These are phyloP conservation scores for Aspergillus sclerotioniger DNA, from an alignment of 495 filamentous ascomycete genomes.

Conservation along the genomic window DNA sequence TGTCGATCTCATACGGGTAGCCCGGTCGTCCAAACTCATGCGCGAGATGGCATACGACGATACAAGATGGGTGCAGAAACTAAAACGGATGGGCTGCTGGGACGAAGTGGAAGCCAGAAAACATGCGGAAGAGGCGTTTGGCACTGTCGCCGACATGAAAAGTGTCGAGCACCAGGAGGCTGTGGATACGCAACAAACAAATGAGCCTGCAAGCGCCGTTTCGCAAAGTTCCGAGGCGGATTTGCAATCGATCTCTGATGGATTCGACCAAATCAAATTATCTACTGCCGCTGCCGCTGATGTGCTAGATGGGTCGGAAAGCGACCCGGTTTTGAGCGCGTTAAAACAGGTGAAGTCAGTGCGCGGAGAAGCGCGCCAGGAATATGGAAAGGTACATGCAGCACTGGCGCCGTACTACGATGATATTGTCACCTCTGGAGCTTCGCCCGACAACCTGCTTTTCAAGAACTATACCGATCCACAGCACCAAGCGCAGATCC, in stretches of 20 bases:
- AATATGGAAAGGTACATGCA: constrained; percentile 88
- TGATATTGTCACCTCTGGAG: constrained; percentile 69
- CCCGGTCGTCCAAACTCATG: constrained; percentile 83
- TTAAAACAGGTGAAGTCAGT: constrained; percentile 72
- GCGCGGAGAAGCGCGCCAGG: constrained; percentile 79
- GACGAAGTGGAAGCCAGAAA: constrained; percentile 82
- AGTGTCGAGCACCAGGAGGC: constrained; percentile 50
- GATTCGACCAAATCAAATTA: constrained; percentile 66
- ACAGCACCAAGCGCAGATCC: constrained; percentile 81
- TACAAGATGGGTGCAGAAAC: constrained; percentile 82
- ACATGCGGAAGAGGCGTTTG: constrained; percentile 71
- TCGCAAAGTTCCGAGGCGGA: constrained; percentile 18
- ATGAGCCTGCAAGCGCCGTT: constrained; percentile 15
- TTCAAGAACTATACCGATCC: constrained; percentile 86
- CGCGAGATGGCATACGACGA: constrained; percentile 99
- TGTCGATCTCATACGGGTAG: constrained; percentile 78
- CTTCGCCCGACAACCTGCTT: constrained; percentile 76
- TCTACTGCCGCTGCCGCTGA: constrained; percentile 27
- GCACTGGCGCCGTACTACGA: constrained; percentile 85
- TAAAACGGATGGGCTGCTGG: constrained; percentile 89
- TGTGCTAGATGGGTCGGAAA: constrained; percentile 18
- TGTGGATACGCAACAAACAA: constrained; percentile 25
- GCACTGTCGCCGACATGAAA: constrained; percentile 61
- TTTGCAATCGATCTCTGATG: constrained; percentile 50
- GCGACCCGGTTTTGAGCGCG: constrained; percentile 57